phyloP scores from a whole-genome alignment of 2,329 filamentous ascomycete genomes.

The Pseudocercospora musae region DNA sequence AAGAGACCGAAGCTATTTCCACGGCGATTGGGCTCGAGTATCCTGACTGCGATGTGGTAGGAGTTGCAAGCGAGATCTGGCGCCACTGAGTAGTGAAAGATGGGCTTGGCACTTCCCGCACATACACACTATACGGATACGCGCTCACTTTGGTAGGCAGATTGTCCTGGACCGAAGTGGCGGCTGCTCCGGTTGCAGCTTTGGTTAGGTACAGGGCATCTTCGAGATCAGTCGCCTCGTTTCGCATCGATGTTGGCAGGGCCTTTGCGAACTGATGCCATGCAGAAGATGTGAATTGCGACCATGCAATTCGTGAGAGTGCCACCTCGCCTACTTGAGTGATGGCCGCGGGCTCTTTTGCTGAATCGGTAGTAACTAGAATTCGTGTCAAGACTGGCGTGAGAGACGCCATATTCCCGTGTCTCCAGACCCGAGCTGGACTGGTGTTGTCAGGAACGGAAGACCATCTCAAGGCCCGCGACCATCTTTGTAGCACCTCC shows the following conservation, averaged over 20 bases:
- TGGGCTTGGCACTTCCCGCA: not conserved
- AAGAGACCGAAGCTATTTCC: not conserved
- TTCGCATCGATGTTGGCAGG: not conserved
- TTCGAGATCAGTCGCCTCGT: not conserved
- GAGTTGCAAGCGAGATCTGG: not conserved
- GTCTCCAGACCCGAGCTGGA: not conserved
- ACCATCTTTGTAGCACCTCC: not conserved
- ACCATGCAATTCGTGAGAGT: not conserved
- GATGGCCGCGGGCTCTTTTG: not conserved
- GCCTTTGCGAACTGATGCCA: not conserved
- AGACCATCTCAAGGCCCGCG: not conserved
- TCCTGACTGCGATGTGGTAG: not conserved
- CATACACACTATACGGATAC: not conserved
- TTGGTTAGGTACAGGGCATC: not conserved
- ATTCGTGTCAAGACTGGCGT: not conserved
- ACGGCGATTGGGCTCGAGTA: not conserved
- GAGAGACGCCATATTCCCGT: not conserved
- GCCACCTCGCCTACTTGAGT: not conserved
- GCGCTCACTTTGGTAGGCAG: not conserved
- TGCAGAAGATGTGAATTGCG: not conserved
- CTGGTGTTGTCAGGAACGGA: not conserved
- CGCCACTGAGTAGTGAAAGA: not conserved
- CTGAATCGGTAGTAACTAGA: not conserved
- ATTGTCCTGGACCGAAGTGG: not conserved
- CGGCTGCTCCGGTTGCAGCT: not conserved